phyloP scores from a whole-genome alignment of 2,329 filamentous ascomycete species.

The Neofusicoccum sp. region DNA sequence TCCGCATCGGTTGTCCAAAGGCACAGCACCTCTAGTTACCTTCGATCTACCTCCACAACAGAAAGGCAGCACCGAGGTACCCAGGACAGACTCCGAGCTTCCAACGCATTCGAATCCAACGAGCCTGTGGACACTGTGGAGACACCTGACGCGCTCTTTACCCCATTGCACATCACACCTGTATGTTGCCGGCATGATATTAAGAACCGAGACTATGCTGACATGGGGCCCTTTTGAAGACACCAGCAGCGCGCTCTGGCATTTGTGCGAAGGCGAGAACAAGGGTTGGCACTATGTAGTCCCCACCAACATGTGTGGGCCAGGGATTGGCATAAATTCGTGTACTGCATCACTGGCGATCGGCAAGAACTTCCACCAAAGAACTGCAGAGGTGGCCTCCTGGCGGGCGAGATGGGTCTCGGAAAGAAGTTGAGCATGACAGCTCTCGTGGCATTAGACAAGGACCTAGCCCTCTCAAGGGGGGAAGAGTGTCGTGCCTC shows the following conservation, averaged over 20 bases:
- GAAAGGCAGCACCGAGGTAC: not conserved
- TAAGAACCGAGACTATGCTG: no score
- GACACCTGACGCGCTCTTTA: not conserved
- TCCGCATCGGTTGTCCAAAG: conserved; percentile 26
- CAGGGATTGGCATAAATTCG: not conserved
- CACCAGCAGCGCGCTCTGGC: conserved; percentile 47
- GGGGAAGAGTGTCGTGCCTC: no score
- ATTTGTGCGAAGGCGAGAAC: conserved; percentile 43
- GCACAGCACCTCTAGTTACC: conserved; percentile 1
- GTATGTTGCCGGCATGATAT: not conserved
- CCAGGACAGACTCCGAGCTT: not conserved
- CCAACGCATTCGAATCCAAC: not conserved
- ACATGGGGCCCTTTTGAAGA: conserved; percentile 24
- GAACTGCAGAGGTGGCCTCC: conserved; percentile 69
- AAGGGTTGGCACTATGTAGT: conserved; percentile 38
- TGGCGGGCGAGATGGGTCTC: conserved; percentile 87
- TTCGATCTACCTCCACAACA: not conserved
- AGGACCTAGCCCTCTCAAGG: not conserved
- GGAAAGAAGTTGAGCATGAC: conserved; percentile 61
- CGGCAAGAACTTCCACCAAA: conserved; percentile 55
- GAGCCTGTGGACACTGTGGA: not conserved
- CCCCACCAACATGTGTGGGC: not conserved
- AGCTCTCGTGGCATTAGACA: conserved; percentile 12
- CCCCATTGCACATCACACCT: conserved; percentile 9
- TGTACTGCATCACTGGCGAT: not conserved